phyloP scores from a whole-genome alignment of 2,329 filamentous ascomycete species.

The Botrytis byssoidea region DNA sequence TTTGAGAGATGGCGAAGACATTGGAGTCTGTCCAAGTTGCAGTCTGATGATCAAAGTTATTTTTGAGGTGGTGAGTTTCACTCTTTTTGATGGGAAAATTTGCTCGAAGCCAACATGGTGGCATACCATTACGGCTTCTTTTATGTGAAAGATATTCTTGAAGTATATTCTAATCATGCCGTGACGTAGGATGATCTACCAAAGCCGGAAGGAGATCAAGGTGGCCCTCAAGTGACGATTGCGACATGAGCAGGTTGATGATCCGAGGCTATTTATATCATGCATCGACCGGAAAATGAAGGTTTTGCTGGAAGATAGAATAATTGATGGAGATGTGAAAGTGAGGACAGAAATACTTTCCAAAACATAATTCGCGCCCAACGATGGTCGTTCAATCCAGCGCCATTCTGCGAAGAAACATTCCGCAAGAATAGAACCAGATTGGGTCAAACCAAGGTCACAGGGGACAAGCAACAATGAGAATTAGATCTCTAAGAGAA shows the following conservation, averaged over 20 bases:
- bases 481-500: neutral
- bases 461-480: neutral
- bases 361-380: neutral
- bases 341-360: neutral
- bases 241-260: slow-evolving; percentile 19
- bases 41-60: slow-evolving; percentile 96
- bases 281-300: neutral
- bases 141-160: neutral
- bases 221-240: slow-evolving; percentile 24
- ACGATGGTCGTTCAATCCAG: neutral
- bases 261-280: neutral
- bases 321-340: neutral
- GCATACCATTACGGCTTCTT: neutral
- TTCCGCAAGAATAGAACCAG: slow-evolving; percentile 1
- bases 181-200: slow-evolving; percentile 49
- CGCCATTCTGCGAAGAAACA: slow-evolving; percentile 6
- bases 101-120: neutral
- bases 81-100: neutral
- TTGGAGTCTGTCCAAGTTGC: slow-evolving; percentile 96
- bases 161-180: slow-evolving; percentile 18
- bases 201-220: slow-evolving; percentile 39
- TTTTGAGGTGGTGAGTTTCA: slow-evolving; percentile 69
- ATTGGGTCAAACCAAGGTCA: neutral
- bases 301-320: neutral
- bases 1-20: slow-evolving; percentile 83